Evolutionary conservation across 352 stramenopile species (phyloP).

Genomic region (Globisporangium parvum): DNA sequence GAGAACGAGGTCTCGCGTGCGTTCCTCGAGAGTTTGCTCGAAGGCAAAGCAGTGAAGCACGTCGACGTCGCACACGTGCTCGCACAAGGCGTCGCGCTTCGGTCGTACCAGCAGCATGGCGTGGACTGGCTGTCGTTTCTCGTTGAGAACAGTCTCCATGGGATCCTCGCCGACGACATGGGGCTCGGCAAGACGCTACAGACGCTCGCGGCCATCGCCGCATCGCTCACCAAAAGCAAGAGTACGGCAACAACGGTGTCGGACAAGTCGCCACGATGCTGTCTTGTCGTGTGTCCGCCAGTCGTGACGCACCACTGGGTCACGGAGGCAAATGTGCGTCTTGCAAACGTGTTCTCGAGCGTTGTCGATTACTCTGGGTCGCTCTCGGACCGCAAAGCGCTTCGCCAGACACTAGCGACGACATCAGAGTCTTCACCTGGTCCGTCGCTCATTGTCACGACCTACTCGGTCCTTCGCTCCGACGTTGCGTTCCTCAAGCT

Average conservation of each 20-base stretch:
- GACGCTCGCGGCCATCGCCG: constrained; percentile 85
- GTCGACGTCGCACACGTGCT: constrained; percentile 30
- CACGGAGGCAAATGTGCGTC: constrained; percentile 84
- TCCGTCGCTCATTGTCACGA: constrained; percentile 54
- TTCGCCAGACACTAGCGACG: constrained; percentile 10
- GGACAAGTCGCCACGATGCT: constrained; percentile 4
- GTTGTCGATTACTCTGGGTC: constrained; percentile 78
- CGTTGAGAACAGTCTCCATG: constrained; percentile 62
- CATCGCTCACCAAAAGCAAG: constrained; percentile 8
- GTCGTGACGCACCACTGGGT: constrained; percentile 95
- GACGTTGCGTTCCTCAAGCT: constrained; percentile 66
- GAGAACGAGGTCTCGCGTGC: constrained; percentile 56
- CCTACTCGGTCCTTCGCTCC: constrained; percentile 85
- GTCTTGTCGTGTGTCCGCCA: constrained; percentile 92
- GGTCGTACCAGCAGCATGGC: constrained; percentile 74
- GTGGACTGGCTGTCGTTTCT: constrained; percentile 78
- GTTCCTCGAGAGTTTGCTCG: constrained; percentile 59
- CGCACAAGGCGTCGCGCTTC: constrained; percentile 24
- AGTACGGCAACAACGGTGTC: constrained; percentile 12
- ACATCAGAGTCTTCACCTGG: not conserved
- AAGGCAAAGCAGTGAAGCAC: constrained; percentile 46
- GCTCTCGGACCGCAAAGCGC: constrained; percentile 32
- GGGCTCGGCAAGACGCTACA: constrained; percentile 95
- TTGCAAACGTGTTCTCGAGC: constrained; percentile 49
- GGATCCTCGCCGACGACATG: constrained; percentile 86